A percentile compares a stretch with the other conserved stretches of the same genome.
phyloP scores from a whole-genome alignment of 305 asterid genomes.

The Fraxinus nigra region DNA sequence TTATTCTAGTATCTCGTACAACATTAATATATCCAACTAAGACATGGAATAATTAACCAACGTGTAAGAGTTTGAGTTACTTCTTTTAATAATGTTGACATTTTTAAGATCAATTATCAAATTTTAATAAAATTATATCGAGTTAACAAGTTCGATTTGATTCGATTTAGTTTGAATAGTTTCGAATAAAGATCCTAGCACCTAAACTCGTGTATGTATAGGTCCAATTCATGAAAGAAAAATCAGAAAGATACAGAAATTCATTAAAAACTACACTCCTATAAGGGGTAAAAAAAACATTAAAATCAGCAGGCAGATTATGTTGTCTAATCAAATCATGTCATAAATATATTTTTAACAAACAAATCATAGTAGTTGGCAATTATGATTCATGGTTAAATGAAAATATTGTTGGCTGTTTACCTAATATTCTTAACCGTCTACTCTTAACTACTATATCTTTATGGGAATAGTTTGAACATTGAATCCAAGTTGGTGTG shows the following conservation, averaged over 20 bases:
- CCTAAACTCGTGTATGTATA: background rate
- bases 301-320: conserved; percentile 5
- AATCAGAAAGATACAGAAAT: background rate
- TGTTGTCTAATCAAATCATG: background rate
- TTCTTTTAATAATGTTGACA: too few species aligned
- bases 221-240: background rate
- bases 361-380: background rate
- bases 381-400: background rate
- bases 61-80: too few species aligned
- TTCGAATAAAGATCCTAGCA: background rate
- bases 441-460: background rate
- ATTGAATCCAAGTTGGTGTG: background rate
- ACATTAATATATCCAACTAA: background rate
- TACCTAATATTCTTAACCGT: background rate
- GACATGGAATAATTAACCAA: background rate
- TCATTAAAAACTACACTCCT: background rate
- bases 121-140: background rate
- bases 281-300: background rate
- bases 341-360: background rate
- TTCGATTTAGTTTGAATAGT: background rate
- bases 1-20: too few species aligned
- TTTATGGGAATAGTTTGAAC: background rate
- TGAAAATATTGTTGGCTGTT: background rate
- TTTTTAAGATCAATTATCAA: too few species aligned
- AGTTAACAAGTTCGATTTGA: background rate